Evolutionary conservation across 441 rosid genomes (phyloP).

Genomic region (Codiaeum variegatum): DNA sequence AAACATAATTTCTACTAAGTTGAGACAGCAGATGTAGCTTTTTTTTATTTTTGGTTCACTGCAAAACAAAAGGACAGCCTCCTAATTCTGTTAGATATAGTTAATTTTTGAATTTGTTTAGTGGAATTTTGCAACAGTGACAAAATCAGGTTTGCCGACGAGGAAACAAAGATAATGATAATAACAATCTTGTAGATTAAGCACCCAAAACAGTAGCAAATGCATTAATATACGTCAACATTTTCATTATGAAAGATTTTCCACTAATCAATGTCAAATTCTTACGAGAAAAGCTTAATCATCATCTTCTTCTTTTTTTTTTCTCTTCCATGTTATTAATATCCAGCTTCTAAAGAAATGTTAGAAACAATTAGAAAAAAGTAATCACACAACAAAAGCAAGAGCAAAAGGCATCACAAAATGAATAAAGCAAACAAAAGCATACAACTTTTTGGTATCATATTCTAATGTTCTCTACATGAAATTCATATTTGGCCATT

Average conservation of each 20-base stretch:
- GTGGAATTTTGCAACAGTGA: neutral
- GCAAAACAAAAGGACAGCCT: neutral
- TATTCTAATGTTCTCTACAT: slow-evolving; percentile 25
- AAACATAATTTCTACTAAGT: neutral
- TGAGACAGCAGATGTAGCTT: neutral
- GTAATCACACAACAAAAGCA: slow-evolving; percentile 21
- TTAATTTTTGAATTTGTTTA: neutral
- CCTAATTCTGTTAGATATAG: neutral
- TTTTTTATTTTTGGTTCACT: no score
- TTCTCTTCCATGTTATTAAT: neutral
- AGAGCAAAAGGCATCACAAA: slow-evolving; percentile 20
- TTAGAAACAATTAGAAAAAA: neutral
- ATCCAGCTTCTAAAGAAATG: slow-evolving; percentile 2
- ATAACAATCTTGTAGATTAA: slow-evolving; percentile 3
- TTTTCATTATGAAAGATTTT: neutral
- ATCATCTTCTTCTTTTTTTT: neutral
- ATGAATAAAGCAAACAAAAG: slow-evolving; percentile 38
- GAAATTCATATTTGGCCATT: slow-evolving; percentile 7
- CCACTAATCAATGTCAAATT: slow-evolving; percentile 1
- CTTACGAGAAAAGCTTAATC: slow-evolving; percentile 1
- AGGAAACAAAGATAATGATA: neutral
- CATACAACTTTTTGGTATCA: slow-evolving; percentile 20
- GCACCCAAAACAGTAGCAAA: slow-evolving; percentile 3
- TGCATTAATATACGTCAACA: slow-evolving; percentile 1
- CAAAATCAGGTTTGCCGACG: slow-evolving; percentile 5